phyloP scores from a whole-genome alignment of 179 eudicot genomes.

The Beta lomatogona region DNA sequence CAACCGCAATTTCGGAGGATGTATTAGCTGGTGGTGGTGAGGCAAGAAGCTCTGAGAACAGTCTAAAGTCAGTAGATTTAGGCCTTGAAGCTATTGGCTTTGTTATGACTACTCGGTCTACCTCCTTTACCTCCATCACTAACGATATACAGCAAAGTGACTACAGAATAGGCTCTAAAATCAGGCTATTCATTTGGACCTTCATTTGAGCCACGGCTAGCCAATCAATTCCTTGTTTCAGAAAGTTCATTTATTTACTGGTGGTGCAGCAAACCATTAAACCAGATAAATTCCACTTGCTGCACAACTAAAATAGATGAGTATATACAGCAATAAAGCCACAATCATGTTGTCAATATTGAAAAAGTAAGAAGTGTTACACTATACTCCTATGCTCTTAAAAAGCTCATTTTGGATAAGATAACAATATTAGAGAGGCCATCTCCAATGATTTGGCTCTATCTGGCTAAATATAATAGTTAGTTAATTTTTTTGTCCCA shows the following conservation, averaged over 20 bases:
- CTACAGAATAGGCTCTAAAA: not conserved
- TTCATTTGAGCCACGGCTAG: not conserved
- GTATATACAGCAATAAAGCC: not conserved
- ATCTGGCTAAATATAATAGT: too few species aligned
- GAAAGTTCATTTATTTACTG: not conserved
- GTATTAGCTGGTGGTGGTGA: constrained; percentile 44
- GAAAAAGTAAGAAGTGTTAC: not conserved
- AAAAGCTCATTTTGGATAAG: not conserved
- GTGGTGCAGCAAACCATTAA: not conserved
- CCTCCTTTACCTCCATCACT: constrained; percentile 62
- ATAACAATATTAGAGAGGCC: too few species aligned
- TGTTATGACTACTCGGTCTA: constrained; percentile 54
- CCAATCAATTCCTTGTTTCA: too few species aligned
- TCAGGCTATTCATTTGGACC: not conserved
- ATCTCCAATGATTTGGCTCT: too few species aligned
- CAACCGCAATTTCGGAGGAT: constrained; percentile 39
- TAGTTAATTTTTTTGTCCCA: too few species aligned
- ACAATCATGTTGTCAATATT: not conserved
- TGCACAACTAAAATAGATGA: not conserved
- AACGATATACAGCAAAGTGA: not conserved
- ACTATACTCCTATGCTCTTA: not conserved
- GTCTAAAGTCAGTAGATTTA: constrained; percentile 44
- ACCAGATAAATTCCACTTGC: too few species aligned
- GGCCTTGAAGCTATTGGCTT: constrained; percentile 95
- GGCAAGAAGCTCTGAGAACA: constrained; percentile 68